Percentiles rank a stretch among this genome's conserved stretches.
phyloP scores from a whole-genome alignment of 1,284 basidiomycete species.

The Phlebopus sp. region DNA sequence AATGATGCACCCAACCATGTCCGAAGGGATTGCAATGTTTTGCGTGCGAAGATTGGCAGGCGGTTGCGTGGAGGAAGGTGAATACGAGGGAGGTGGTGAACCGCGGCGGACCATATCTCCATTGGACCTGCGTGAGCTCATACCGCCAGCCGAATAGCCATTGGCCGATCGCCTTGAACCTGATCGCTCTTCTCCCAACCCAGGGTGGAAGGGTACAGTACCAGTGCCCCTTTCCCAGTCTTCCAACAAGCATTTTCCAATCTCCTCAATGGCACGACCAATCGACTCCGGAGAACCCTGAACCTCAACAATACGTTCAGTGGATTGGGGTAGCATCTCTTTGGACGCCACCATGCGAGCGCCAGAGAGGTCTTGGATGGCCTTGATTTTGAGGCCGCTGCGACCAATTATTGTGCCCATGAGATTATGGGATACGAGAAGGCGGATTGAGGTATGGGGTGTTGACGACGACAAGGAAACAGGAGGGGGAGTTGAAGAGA shows the following conservation, averaged over 20 bases:
- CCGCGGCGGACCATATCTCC: slow-evolving; percentile 47
- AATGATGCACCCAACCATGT: slow-evolving; percentile 99
- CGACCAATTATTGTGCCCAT: slow-evolving; percentile 99
- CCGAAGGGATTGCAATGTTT: slow-evolving; percentile 97
- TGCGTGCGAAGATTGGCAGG: slow-evolving; percentile 89
- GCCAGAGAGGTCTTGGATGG: slow-evolving; percentile 96
- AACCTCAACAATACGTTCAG: slow-evolving; percentile 96
- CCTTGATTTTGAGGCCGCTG: slow-evolving; percentile 97
- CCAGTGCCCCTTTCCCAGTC: slow-evolving; percentile 95
- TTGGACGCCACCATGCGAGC: slow-evolving; percentile 98
- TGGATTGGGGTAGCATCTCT: slow-evolving; percentile 98
- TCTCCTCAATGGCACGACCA: slow-evolving; percentile 89
- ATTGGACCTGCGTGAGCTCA: slow-evolving; percentile 54
- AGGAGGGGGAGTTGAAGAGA: slow-evolving; percentile 71
- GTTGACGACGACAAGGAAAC: slow-evolving; percentile 59
- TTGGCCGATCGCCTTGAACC: slow-evolving; percentile 46
- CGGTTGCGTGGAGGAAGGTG: slow-evolving; percentile 49
- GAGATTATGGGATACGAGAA: slow-evolving; percentile 96
- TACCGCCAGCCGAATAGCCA: slow-evolving; percentile 43
- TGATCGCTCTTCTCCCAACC: slow-evolving; percentile 72
- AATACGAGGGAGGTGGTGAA: slow-evolving; percentile 56
- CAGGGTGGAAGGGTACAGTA: slow-evolving; percentile 95
- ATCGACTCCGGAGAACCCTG: slow-evolving; percentile 92
- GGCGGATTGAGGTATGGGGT: slow-evolving; percentile 86
- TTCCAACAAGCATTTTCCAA: slow-evolving; percentile 92